Evolutionary conservation across 2,329 filamentous ascomycete species (phyloP).

Genomic region (Byssochlamys sp.): DNA sequence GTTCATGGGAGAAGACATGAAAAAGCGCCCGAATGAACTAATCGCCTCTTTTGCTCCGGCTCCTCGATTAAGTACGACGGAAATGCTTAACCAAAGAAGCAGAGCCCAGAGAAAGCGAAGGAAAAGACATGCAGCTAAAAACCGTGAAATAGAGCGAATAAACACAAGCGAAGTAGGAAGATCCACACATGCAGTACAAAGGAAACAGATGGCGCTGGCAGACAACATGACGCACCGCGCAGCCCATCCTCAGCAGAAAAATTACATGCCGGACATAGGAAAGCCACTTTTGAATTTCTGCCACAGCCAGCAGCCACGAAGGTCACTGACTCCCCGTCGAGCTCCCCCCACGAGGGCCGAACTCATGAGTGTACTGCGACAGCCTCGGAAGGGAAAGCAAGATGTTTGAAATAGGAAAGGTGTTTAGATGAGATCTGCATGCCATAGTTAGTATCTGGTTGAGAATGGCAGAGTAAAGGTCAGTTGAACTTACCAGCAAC

Average conservation of each 20-base stretch:
- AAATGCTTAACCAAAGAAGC: conserved; percentile 30
- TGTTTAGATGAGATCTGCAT: conserved; percentile 36
- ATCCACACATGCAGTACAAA: conserved; percentile 11
- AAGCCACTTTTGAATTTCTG: conserved; percentile 28
- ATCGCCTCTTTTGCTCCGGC: conserved; percentile 29
- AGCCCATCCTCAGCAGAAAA: conserved; percentile 16
- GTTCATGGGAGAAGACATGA: conserved; percentile 14
- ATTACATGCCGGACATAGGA: conserved; percentile 27
- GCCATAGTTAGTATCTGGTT: conserved; percentile 6
- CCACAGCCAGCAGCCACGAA: conserved; percentile 9
- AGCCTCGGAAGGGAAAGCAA: conserved; percentile 2
- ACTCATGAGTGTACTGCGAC: conserved; percentile 1
- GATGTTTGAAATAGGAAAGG: conserved; percentile 10
- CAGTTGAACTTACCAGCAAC: conserved; percentile 48
- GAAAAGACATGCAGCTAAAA: conserved; percentile 18
- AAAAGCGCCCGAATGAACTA: conserved; percentile 20
- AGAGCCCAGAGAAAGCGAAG: conserved; percentile 23
- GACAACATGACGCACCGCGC: conserved; percentile 5
- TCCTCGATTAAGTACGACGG: conserved; percentile 27
- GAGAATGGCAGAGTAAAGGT: conserved; percentile 1
- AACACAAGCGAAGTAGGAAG: conserved; percentile 15
- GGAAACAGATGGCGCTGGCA: conserved; percentile 22
- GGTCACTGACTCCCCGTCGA: conserved; percentile 5
- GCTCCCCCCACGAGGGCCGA: not conserved
- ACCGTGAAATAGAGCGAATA: conserved; percentile 17